Conservation (phyloP, 306 rosid species). For the Potentilla sterilis region DNA sequence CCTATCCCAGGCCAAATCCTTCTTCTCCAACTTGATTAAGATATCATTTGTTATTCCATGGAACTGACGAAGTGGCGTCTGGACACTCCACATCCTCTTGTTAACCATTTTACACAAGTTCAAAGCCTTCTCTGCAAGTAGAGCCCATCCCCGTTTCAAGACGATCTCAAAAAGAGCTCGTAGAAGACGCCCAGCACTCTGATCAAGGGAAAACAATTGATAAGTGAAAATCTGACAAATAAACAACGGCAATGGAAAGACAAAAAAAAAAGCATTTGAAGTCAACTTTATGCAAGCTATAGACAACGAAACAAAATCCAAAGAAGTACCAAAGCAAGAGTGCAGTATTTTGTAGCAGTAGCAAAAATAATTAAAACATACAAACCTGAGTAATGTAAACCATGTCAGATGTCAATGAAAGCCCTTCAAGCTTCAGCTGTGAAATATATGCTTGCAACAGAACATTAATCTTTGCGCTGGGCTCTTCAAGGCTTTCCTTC, state of each 20-base stretch:
- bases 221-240: not conserved
- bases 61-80: conserved; percentile 91
- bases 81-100: conserved; percentile 95
- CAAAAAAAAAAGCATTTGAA: not conserved
- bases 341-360: not conserved
- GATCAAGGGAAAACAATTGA: conserved; percentile 13
- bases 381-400: conserved; percentile 92
- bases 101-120: conserved; percentile 89
- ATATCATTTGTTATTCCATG: conserved; percentile 70
- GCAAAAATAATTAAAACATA: conserved; percentile 2
- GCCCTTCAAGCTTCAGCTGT: conserved; percentile 92
- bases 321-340: not conserved
- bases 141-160: conserved; percentile 95
- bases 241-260: not conserved
- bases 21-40: conserved; percentile 84
- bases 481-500: conserved; percentile 98
- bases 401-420: conserved; percentile 96
- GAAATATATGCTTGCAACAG: conserved; percentile 92
- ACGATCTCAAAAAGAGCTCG: conserved; percentile 97
- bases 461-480: conserved; percentile 96
- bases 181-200: conserved; percentile 96
- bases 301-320: not conserved
- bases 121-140: conserved; percentile 87
- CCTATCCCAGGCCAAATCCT: conserved; percentile 96
- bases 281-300: conserved; percentile 1